These are phyloP conservation scores for Neonectria hederae DNA, from an alignment of 2,329 filamentous ascomycete species.

Conservation along the genomic window DNA sequence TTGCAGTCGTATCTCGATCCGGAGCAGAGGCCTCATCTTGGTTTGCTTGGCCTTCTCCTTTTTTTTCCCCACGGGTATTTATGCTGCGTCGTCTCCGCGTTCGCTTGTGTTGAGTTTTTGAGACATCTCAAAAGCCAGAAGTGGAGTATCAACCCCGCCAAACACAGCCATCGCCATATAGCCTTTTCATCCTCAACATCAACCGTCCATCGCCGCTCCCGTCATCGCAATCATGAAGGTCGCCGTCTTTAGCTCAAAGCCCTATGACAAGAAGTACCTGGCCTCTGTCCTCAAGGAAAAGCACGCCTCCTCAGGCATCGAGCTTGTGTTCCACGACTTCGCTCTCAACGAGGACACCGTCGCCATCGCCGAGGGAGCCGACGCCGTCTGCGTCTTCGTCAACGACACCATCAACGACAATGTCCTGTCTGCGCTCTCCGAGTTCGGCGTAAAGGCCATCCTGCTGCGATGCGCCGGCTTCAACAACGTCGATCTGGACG, in stretches of 20 bases:
- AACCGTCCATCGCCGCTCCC: background rate
- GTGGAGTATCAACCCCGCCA: slow-evolving; percentile 39
- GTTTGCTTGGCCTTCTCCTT: background rate
- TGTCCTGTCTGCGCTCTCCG: slow-evolving; percentile 62
- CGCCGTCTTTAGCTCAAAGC: slow-evolving; percentile 71
- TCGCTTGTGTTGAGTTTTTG: background rate
- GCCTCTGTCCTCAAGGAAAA: slow-evolving; percentile 51
- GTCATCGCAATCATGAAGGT: slow-evolving; percentile 59
- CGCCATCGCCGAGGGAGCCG: slow-evolving; percentile 59
- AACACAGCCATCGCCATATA: slow-evolving; percentile 19
- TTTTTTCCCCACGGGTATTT: slow-evolving; percentile 15
- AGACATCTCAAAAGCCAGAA: slow-evolving; percentile 19
- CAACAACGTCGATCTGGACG: slow-evolving; percentile 71
- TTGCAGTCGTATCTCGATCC: background rate
- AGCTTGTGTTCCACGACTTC: slow-evolving; percentile 67
- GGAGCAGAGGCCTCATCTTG: slow-evolving; percentile 10
- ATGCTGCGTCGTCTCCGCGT: background rate
- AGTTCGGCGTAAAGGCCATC: slow-evolving; percentile 63
- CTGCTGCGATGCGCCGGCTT: slow-evolving; percentile 74
- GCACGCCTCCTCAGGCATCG: slow-evolving; percentile 49
- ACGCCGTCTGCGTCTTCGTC: slow-evolving; percentile 74
- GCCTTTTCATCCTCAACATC: background rate
- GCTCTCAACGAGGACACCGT: slow-evolving; percentile 65
- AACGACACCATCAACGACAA: slow-evolving; percentile 66
- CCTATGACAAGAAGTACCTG: slow-evolving; percentile 68